Evolutionary conservation across 768 basidiomycete genomes (phyloP).

Genomic region (Trametes maxima): DNA sequence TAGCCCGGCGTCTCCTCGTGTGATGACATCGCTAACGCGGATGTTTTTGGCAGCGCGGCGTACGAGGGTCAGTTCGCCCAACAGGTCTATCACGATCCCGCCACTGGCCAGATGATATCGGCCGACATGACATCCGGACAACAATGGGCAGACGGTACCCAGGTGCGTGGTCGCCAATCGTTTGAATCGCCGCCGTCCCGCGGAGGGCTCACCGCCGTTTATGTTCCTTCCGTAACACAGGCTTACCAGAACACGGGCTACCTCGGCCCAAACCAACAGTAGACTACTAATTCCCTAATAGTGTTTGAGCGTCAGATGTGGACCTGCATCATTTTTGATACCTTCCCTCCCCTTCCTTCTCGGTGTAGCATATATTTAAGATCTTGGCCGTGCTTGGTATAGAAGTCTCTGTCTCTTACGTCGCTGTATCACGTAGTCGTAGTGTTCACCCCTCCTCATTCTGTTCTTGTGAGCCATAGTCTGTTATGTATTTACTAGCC

Average conservation of each 20-base stretch:
- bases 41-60: not conserved
- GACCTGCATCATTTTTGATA: not conserved
- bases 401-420: not conserved
- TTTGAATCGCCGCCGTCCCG: not conserved
- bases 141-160: slow-evolving; percentile 13
- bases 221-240: not conserved
- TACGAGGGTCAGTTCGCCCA: slow-evolving; percentile 13
- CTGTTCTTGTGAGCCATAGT: not conserved
- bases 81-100: slow-evolving; percentile 15
- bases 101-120: slow-evolving; percentile 15
- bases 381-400: not conserved
- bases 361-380: slow-evolving; percentile 23
- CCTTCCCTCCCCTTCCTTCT: not conserved
- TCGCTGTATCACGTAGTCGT: not conserved
- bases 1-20: not conserved
- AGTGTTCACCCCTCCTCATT: not conserved
- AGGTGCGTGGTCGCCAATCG: slow-evolving; percentile 4
- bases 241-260: slow-evolving; percentile 10
- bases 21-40: not conserved
- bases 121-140: slow-evolving; percentile 10
- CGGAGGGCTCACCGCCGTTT: slow-evolving; percentile 10
- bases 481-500: not conserved
- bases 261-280: slow-evolving; percentile 7
- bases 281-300: slow-evolving; percentile 6
- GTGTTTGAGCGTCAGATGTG: too few relatives aligned